Evolutionary conservation across 2,329 filamentous ascomycete genomes (phyloP), one percentile per base, ranked within the genome.

Genomic region (Triangularia setosa): DNA sequence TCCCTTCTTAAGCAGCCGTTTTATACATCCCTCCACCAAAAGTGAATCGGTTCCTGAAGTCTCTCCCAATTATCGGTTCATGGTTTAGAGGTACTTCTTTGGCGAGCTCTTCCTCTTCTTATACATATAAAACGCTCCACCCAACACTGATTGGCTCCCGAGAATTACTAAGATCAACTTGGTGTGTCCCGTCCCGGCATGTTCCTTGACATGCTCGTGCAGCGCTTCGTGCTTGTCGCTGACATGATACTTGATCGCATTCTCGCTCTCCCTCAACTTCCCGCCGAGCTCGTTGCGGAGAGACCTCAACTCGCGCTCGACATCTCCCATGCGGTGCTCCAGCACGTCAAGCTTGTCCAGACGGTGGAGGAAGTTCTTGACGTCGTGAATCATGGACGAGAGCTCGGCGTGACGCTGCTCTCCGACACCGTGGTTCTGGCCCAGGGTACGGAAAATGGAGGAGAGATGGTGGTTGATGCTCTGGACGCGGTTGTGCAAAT

Each of bases 71-170:
- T 21, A 52, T 57, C 64, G 23, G 33, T 48, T 21, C n/a, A 48
- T 9, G 52, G 16, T n/a, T 60, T 81, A 97, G 74, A 97, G 79
- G 77, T 93, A 97, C 80, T 97, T 97, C 84, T 97, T 97, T n/a
- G 92, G 92, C 76, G 87, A 86, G 68, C 85, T 83, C 78, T 89
- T 86, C 73, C 90, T 88, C 71, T 87, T 85, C 84, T 96, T 96
- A 79, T 97, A 97, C 65, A 88, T 74, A 40, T 92, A 76, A 74
- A 93, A 97, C 0, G 82, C 84, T 1, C 78, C 86, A 0, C 86
- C 86, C 30, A 96, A 80, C 69, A 92, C 74, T 58, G 91, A 73
- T 78, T 97, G 93, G 68, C 91, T 87, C 18, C 84, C 87, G 63
- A 97, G 80, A 64, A 96, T 83, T 65, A 93, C 79, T 72, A 89